phyloP scores from a whole-genome alignment of 768 basidiomycete species.

The Tylopilus subfusipes region DNA sequence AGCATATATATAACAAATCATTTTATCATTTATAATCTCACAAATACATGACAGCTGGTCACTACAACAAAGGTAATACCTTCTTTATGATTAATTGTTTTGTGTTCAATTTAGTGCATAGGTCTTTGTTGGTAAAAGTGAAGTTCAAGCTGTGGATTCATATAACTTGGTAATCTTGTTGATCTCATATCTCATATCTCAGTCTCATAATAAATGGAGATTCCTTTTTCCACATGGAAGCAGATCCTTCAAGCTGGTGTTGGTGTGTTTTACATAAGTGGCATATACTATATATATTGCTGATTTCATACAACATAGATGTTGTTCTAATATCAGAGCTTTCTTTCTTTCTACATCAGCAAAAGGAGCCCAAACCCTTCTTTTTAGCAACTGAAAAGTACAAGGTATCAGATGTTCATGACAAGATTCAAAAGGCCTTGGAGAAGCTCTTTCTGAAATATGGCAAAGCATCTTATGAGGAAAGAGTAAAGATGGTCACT shows the following conservation, averaged over 20 bases:
- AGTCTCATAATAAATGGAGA: not conserved
- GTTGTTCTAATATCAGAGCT: not conserved
- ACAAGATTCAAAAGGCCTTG: not conserved
- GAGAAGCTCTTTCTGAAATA: not conserved
- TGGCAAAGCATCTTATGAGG: not conserved
- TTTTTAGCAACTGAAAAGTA: not conserved
- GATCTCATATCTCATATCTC: not conserved
- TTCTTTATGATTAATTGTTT: not conserved
- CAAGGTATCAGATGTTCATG: too few species aligned
- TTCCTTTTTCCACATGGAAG: not conserved
- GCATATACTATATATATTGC: not conserved
- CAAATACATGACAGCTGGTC: too few species aligned
- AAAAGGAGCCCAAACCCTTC: not conserved
- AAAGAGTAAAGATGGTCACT: not conserved
- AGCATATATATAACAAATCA: too few species aligned
- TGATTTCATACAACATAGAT: not conserved
- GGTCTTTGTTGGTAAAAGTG: rapidly evolving
- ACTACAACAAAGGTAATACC: too few species aligned
- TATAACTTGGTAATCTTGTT: not conserved
- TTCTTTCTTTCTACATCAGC: not conserved
- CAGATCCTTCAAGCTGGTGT: not conserved
- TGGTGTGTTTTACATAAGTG: not conserved
- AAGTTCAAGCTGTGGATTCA: not conserved
- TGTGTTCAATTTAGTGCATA: not conserved
- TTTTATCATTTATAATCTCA: too few species aligned